phyloP scores from a whole-genome alignment of 2,329 filamentous ascomycete genomes.

The Aspergillus quadricinctus region DNA sequence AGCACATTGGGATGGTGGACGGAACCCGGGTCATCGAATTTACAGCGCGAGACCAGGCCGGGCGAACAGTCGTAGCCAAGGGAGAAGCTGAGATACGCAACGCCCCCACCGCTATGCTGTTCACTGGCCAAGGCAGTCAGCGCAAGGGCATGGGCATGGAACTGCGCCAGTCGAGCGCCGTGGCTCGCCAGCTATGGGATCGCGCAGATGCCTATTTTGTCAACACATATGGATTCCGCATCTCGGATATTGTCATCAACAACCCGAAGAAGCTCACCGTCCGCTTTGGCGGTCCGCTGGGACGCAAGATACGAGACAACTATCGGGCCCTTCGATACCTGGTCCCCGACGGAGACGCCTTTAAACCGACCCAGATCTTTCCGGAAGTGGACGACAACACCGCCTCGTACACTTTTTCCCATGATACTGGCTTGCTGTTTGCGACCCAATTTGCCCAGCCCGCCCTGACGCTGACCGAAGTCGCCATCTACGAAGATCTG shows the following conservation, averaged over 20 bases:
- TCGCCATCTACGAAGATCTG: constrained; percentile 98
- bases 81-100: constrained; percentile 88
- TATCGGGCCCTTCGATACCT: constrained; percentile 99
- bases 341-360: constrained; percentile 74
- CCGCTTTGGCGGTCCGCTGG: constrained; percentile 89
- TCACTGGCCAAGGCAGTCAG: constrained; percentile 94
- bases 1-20: too few relatives aligned
- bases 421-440: constrained; percentile 86
- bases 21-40: too few relatives aligned
- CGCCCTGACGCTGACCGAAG: constrained; percentile 94
- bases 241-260: constrained; percentile 96
- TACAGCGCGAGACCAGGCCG: too few relatives aligned
- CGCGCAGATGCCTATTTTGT: constrained; percentile 92
- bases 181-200: constrained; percentile 94
- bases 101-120: too few relatives aligned
- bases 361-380: constrained; percentile 95
- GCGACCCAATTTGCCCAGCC: constrained; percentile 97
- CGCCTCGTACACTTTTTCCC: constrained; percentile 89
- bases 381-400: constrained; percentile 87
- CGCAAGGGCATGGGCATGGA: constrained; percentile 99
- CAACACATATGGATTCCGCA: constrained; percentile 75
- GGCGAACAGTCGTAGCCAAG: constrained; percentile 80
- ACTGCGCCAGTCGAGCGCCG: constrained; percentile 80
- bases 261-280: constrained; percentile 97
- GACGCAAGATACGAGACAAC: constrained; percentile 92